These are phyloP conservation scores for Proliferodiscus dingleyae DNA, from an alignment of 2,329 filamentous ascomycete genomes.

Conservation along the genomic window DNA sequence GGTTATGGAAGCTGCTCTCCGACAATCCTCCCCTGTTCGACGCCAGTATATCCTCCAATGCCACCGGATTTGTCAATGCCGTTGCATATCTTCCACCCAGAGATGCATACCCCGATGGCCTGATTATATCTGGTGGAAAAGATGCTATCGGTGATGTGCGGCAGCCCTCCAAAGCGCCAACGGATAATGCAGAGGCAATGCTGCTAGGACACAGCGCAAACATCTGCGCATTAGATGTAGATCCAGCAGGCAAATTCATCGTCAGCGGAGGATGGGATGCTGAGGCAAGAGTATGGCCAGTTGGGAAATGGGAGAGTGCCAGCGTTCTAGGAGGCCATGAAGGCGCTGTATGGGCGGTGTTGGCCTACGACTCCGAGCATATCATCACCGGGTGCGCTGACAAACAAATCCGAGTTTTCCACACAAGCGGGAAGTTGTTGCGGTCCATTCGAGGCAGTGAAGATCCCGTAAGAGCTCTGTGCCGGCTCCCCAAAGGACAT, in stretches of 20 bases:
- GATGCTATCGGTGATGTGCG: constrained; percentile 92
- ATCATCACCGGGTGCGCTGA: constrained; percentile 93
- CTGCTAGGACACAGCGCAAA: constrained; percentile 84
- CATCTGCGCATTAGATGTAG: constrained; percentile 80
- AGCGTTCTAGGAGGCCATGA: constrained; percentile 70
- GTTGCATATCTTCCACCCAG: constrained; percentile 71
- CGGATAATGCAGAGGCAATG: constrained; percentile 78
- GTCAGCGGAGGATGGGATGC: constrained; percentile 94
- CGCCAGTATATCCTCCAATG: constrained; percentile 70
- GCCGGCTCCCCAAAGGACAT: constrained; percentile 69
- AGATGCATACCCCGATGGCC: constrained; percentile 62
- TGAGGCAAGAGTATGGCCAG: constrained; percentile 78
- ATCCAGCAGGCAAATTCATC: constrained; percentile 65
- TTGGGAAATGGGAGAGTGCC: constrained; percentile 80
- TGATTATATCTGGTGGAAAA: constrained; percentile 82
- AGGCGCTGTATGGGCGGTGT: constrained; percentile 84
- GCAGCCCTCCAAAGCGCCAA: constrained; percentile 58
- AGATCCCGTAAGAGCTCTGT: constrained; percentile 85
- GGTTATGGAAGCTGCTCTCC: constrained; percentile 71
- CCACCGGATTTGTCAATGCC: constrained; percentile 82
- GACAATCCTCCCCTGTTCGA: constrained; percentile 68
- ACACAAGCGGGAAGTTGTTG: constrained; percentile 57
- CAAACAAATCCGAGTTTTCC: constrained; percentile 80
- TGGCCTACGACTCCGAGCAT: constrained; percentile 73
- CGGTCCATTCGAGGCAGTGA: constrained; percentile 64